A percentile compares a stretch with the other conserved stretches of the same genome.
Evolutionary conservation across 2,329 filamentous ascomycete genomes (phyloP).

Genomic region (Lizonia empirigonia): DNA sequence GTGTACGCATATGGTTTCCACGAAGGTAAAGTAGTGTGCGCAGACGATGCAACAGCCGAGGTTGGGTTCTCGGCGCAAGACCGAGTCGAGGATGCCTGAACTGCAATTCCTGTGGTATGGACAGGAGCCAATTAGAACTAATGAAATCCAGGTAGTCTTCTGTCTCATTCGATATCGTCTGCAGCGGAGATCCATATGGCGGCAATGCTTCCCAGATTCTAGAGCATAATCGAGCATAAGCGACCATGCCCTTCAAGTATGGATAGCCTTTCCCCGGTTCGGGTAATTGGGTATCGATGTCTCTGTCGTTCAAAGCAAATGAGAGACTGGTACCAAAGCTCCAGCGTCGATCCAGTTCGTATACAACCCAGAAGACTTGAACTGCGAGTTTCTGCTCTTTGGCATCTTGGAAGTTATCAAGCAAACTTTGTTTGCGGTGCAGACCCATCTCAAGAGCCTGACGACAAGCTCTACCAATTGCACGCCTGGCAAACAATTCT

Average conservation of each 20-base stretch:
- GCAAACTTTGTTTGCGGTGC: conserved; percentile 25
- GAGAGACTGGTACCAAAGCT: conserved; percentile 30
- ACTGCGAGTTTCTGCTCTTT: conserved; percentile 20
- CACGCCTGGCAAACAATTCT: conserved; percentile 28
- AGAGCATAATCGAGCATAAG: conserved; percentile 26
- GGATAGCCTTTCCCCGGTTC: conserved; percentile 24
- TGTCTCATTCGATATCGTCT: conserved; percentile 27
- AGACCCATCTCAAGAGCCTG: conserved; percentile 29
- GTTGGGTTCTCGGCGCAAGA: conserved; percentile 16
- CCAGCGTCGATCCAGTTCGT: conserved; percentile 30
- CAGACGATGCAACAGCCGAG: conserved; percentile 23
- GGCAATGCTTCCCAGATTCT: conserved; percentile 30
- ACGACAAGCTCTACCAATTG: conserved; percentile 26
- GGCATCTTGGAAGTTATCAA: conserved; percentile 24
- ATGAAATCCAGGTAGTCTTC: conserved; percentile 31
- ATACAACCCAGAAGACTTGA: conserved; percentile 29
- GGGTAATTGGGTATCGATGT: conserved; percentile 28
- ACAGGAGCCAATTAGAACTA: conserved; percentile 25
- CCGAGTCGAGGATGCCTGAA: conserved; percentile 22
- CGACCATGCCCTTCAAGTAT: conserved; percentile 27
- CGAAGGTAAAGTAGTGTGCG: conserved; percentile 25
- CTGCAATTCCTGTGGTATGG: conserved; percentile 25
- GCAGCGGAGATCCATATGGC: conserved; percentile 24
- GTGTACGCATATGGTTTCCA: conserved; percentile 25
- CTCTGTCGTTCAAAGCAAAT: conserved; percentile 26